Base-by-base conservation (phyloP, 2,329 filamentous ascomycete species). In the Nannizziopsis barbatae region DNA sequence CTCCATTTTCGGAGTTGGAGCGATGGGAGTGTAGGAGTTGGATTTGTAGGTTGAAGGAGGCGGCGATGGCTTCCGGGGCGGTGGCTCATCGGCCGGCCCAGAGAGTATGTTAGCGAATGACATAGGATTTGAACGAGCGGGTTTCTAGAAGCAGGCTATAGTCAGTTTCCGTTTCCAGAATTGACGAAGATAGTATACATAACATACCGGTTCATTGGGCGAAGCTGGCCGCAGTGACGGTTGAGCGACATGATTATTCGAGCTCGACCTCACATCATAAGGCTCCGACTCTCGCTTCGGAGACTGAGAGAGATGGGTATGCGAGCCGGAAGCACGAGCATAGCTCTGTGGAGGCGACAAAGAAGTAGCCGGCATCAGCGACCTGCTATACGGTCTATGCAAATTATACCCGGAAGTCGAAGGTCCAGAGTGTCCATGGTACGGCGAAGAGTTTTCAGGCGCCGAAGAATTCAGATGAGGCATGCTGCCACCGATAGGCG, bases 91-190 rank as follows among this genome's bases (percentile, higher is more conserved):
- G 49, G 87, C 82, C 48, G 84, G 76, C 56, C 79, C 88, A 3
- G 87, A 90, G 38, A 96, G 81, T 51, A 96, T 93, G 63, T 89
- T 95, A 56, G 87, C 92, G 61, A 96, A 92, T 4, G 89, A 92
- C 89, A 95, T 95, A 46, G 89, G 84, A 63, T 94, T 85, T 50
- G 83, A 82, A 63, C 88, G 81, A 56, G 79, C 80, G 1, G 84
- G 78, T 43, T 83, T 84, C 77, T 88, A 64, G 32, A 55, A 42
- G 37, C 7, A 22, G 46, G 6, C 3, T 27, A 50, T 47, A 37
- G 36, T 63, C 47, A 60, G 58, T 52, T 52, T 46, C 41, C 50
- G 17, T 4, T 27, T 3, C 18, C 39, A 44, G 42, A 40, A 40
- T 17, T 32, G 14, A 31, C 45, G 47, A 30, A 14, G 43, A 22